Percentiles rank a stretch among this genome's conserved stretches.
Conservation (phyloP, 345 rosid genomes). For the Carallia pectinifolia region DNA sequence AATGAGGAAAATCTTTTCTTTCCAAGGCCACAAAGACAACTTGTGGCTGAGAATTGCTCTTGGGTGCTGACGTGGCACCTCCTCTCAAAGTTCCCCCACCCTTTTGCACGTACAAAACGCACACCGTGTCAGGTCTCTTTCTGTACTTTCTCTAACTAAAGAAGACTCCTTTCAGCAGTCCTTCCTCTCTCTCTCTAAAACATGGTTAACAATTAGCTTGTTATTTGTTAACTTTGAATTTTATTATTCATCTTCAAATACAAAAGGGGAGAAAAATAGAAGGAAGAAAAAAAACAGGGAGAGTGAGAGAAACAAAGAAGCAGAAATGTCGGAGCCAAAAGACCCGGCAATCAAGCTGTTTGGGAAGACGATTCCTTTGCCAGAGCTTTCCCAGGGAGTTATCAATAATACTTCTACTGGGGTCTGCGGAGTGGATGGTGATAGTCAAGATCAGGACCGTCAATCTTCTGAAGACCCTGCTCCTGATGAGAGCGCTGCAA, state of each 20-base stretch:
- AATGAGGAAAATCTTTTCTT: constrained; percentile 24
- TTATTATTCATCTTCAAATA: neutral
- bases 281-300: neutral
- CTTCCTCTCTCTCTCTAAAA: neutral
- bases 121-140: constrained; percentile 1
- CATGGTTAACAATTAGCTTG: neutral
- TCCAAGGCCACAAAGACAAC: constrained; percentile 56
- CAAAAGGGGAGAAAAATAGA: neutral
- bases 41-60: constrained; percentile 68
- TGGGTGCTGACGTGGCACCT: constrained; percentile 52
- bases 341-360: constrained; percentile 92
- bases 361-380: constrained; percentile 78
- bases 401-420: neutral
- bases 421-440: constrained; percentile 22
- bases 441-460: constrained; percentile 38
- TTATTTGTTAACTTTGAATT: neutral
- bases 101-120: neutral
- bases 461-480: constrained; percentile 37
- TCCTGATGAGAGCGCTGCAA: constrained; percentile 19
- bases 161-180: neutral
- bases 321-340: constrained; percentile 64
- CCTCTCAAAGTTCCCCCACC: constrained; percentile 18
- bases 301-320: neutral
- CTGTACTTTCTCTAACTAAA: neutral
- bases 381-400: constrained; percentile 34